Evolutionary conservation across 2,329 filamentous ascomycete species (phyloP).

Genomic region (Alternaria conjuncta): DNA sequence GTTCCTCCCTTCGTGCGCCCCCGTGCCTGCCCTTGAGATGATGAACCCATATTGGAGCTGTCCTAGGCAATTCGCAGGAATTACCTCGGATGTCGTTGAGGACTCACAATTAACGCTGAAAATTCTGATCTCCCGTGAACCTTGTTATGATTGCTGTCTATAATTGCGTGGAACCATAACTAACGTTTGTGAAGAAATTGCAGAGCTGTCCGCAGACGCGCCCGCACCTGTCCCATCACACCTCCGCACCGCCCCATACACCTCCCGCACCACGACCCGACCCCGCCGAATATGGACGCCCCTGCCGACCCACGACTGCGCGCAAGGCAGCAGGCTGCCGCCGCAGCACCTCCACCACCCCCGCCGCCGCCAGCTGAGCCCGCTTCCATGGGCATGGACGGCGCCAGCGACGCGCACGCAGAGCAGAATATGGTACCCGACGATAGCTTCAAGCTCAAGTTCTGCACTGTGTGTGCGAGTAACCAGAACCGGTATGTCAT

Average conservation of each 20-base stretch:
- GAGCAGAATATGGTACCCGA: conserved; percentile 41
- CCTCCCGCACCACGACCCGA: neutral
- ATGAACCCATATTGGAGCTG: conserved; percentile 80
- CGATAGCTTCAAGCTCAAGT: conserved; percentile 83
- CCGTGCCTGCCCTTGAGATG: conserved; percentile 47
- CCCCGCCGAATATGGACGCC: conserved; percentile 39
- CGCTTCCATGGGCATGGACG: conserved; percentile 42
- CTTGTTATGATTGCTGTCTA: conserved; percentile 1
- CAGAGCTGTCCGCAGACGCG: conserved; percentile 16
- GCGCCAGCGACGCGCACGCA: conserved; percentile 32
- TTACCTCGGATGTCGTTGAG: conserved; percentile 38
- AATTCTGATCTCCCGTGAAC: conserved; percentile 44
- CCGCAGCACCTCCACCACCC: conserved; percentile 61
- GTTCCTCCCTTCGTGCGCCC: conserved; percentile 6
- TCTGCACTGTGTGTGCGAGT: conserved; percentile 98
- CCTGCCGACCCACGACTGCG: conserved; percentile 58
- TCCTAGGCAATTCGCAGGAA: conserved; percentile 59
- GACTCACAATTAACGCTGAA: conserved; percentile 58
- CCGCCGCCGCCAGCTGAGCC: conserved; percentile 50
- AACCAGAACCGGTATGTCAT: conserved; percentile 88
- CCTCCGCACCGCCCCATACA: neutral
- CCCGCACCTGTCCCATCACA: neutral
- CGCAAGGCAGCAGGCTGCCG: conserved; percentile 55
- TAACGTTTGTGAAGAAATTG: conserved; percentile 38
- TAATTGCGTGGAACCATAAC: conserved; percentile 12